Percentiles rank a stretch among this genome's conserved stretches.
Evolutionary conservation across 495 filamentous ascomycete genomes (phyloP).

Genomic region (Stereocaulon alpinum): DNA sequence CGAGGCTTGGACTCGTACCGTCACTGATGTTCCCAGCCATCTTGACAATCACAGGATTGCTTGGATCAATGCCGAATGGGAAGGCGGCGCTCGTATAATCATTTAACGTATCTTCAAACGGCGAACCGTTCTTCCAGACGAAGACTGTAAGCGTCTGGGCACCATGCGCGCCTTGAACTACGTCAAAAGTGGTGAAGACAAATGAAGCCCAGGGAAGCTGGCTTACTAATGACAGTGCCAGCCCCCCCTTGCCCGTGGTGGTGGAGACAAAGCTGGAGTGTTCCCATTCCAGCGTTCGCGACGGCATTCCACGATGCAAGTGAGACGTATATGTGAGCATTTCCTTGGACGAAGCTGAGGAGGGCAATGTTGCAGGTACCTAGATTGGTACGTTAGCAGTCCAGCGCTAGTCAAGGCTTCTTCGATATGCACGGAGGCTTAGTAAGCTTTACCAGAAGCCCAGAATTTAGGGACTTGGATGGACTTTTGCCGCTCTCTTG

Average conservation of each 20-base stretch:
- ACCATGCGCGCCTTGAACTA: background rate
- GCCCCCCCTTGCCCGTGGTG: background rate
- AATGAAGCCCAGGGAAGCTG: too few relatives aligned
- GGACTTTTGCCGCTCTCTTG: background rate
- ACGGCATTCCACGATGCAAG: background rate
- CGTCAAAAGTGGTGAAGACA: background rate
- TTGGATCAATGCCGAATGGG: background rate
- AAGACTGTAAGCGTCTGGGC: background rate
- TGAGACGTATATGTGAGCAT: background rate
- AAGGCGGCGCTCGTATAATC: background rate
- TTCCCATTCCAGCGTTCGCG: background rate
- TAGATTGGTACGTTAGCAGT: background rate
- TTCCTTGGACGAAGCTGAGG: background rate
- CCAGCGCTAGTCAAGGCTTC: background rate
- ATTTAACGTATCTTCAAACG: background rate
- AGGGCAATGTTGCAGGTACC: conserved; percentile 9
- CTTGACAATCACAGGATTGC: background rate
- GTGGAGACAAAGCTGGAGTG: background rate
- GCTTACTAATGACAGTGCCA: background rate
- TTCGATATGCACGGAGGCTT: background rate
- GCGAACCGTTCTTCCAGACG: background rate
- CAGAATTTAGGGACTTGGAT: conserved; percentile 2
- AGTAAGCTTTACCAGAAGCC: background rate
- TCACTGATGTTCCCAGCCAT: background rate
- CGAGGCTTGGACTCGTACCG: background rate